phyloP scores from a whole-genome alignment of 2,329 filamentous ascomycete genomes.

The Fusarium veterinarium region DNA sequence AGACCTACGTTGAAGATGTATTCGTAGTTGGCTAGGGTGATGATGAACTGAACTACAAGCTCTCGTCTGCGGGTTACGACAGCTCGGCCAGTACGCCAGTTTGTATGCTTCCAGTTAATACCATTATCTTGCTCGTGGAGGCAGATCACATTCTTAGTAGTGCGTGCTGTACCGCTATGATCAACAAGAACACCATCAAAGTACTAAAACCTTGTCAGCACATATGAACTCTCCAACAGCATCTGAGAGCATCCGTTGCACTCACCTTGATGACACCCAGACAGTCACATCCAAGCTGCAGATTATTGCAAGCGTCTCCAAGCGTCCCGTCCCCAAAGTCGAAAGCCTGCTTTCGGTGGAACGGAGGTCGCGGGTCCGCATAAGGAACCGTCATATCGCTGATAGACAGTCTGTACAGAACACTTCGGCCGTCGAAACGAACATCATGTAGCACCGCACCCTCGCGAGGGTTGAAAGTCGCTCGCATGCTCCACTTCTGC shows the following conservation, averaged over 20 bases:
- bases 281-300: conserved; percentile 74
- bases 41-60: conserved; percentile 75
- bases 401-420: conserved; percentile 74
- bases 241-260: fast-evolving
- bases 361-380: conserved; percentile 71
- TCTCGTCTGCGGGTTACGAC: conserved; percentile 70
- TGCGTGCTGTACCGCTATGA: conserved; percentile 51
- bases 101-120: conserved; percentile 79
- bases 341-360: conserved; percentile 75
- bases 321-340: conserved; percentile 76
- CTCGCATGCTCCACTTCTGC: conserved; percentile 76
- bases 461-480: conserved; percentile 77
- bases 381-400: conserved; percentile 78
- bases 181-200: conserved; percentile 48
- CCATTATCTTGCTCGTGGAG: conserved; percentile 78
- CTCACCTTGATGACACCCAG: conserved; percentile 67
- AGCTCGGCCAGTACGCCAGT: conserved; percentile 71
- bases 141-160: conserved; percentile 67
- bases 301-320: conserved; percentile 73
- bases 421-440: conserved; percentile 70
- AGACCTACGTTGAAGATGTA: conserved; percentile 57
- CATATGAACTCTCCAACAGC: fast-evolving
- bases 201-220: conserved; percentile 37
- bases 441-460: conserved; percentile 77
- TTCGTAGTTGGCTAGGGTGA: conserved; percentile 78